Evolutionary conservation across 2,329 filamentous ascomycete genomes (phyloP), one percentile per base, ranked within the genome.

Genomic region (Aspergillus aculeatinus): DNA sequence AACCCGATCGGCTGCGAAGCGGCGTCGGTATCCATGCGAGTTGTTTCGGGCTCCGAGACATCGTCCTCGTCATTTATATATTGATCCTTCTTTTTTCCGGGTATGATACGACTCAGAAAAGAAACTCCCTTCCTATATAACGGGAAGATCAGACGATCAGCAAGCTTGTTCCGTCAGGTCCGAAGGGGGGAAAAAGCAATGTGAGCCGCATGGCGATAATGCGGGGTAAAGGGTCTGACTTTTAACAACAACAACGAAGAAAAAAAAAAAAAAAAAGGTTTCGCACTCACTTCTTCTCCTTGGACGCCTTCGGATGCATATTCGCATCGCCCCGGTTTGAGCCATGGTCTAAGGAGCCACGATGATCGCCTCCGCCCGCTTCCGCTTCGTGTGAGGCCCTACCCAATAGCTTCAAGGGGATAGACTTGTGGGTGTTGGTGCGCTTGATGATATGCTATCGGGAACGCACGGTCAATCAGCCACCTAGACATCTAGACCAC

Each of bases 81-180:
- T 16, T 70, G 66, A 62, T 86, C 85, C 72, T 90, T 92, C 76
- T 89, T 96, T 79, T 92, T 92, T 61, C 83, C 84, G 63, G 85
- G 83, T 69, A 91, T 90, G 75, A 98, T 83, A 57, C 92, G 90
- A 75, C 92, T 96, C 29, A 99, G 85, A 73, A 99, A 96, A 14
- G 92, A 96, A 19, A 89, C 86, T 29, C 90, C 89, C 79, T 96
- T 97, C 76, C 90, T 96, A 69, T 70, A 68, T 14, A 31, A 6
- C 42, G 27, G 58, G 57, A 39, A 58, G 59, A 5, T n/a, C 35
- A 39, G 48, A 6, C 48, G 16, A 39, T 31, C 29, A 21, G 29
- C 27, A 3, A n/a, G 16, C 6, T 19, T 19, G 29, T 29, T 39
- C 29, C 27, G n/a, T 9, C 31, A 16, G 21, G 31, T 12, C 10